Evolutionary conservation across 768 basidiomycete genomes (phyloP), one percentile per base, ranked within the genome.

Genomic region (Collybia sp.): DNA sequence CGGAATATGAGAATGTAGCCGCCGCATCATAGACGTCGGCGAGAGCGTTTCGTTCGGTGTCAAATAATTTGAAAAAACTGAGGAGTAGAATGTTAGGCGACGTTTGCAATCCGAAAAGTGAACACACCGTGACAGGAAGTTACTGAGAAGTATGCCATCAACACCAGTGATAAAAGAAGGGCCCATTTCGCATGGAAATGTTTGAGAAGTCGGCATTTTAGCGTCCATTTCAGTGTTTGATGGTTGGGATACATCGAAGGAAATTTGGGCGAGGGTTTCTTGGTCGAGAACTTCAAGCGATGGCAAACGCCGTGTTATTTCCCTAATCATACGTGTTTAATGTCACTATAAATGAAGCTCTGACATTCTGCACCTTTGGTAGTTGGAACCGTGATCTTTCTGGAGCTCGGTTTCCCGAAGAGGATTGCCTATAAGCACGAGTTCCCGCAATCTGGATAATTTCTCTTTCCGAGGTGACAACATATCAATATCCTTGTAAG

Each of bases 1-100:
- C 80, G 15, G 85, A 87, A 61, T 85, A 88, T 1, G 93, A 96
- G 61, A 97, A 93, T 6, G 93, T 94, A n/a, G 94, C 88, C 10
- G 77, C 68, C 1, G 88, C 81, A 48, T 88, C 80, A 61, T 98
- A 99, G 15, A 77, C 90, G 39, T 84, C 72, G 12, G 78, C 57
- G 5, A 97, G 75, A 0, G 72, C 66, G 0, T 74, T 65, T 13
- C 95, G 82, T 52, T 88, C 80, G 15, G 68, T 75, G 62, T 99
- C 96, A 62, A 89, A 94, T 1, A 81, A 62, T 8, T 84, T 79
- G 68, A 97, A 93, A 66, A 86, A 96, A 41, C 91, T 94, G 50
- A n/a, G n/a, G n/a, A n/a, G 12, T 15, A 32, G 11, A 19, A 10
- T 34, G 46, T 40, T 45, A 47, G 46, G 46, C 38, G 44, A 52